phyloP scores from a whole-genome alignment of 1,284 basidiomycete species.

The Ceratobasidium sp. region DNA sequence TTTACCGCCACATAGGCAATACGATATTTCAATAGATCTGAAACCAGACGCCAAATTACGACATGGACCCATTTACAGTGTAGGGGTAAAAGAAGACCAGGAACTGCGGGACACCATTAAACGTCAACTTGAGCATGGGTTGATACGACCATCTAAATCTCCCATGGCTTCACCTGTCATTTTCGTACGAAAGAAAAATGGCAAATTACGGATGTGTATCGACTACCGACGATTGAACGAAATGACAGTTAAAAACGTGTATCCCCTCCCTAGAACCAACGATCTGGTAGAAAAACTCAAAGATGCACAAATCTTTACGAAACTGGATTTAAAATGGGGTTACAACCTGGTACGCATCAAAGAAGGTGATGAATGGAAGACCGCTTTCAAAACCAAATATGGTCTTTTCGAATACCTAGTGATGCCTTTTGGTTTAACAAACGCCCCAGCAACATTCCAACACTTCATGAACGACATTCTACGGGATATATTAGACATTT shows the following conservation, averaged over 20 bases:
- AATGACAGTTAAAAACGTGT: too few relatives aligned
- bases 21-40: not conserved
- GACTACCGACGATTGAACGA: too few relatives aligned
- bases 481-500: conserved; percentile 18
- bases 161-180: too few relatives aligned
- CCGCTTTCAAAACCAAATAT: conserved; percentile 30
- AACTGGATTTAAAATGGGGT: conserved; percentile 31
- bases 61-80: too few relatives aligned
- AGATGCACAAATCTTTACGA: not conserved
- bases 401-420: conserved; percentile 40
- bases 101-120: too few relatives aligned
- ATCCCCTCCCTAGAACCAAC: not conserved
- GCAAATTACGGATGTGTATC: too few relatives aligned
- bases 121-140: too few relatives aligned
- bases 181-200: too few relatives aligned
- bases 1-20: not conserved
- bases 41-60: conserved; percentile 1
- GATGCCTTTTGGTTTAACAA: conserved; percentile 30
- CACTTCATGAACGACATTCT: conserved; percentile 39
- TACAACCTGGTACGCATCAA: conserved; percentile 49
- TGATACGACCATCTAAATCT: too few relatives aligned
- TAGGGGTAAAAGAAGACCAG: too few relatives aligned
- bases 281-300: not conserved
- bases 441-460: conserved; percentile 35
- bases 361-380: too few relatives aligned